Conservation (phyloP, 306 rosid species). For the Vigna trinervia region DNA sequence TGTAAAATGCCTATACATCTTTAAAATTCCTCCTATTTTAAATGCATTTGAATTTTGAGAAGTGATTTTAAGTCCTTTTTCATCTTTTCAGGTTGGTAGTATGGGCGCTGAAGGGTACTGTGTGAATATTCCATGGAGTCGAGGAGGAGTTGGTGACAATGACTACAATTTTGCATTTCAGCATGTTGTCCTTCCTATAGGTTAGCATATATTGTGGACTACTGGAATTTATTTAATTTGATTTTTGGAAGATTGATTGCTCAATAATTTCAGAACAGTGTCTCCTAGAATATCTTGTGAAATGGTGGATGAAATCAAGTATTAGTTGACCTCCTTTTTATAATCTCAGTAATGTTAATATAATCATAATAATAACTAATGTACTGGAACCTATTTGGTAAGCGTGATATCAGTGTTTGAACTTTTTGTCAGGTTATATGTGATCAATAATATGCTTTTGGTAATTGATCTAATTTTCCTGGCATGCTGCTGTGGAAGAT, state of each 20-base stretch:
- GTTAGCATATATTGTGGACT: conserved; percentile 53
- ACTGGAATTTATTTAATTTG: conserved; percentile 14
- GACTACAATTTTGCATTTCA: conserved; percentile 92
- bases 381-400: conserved; percentile 23
- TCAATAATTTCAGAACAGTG: not conserved
- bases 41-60: conserved; percentile 37
- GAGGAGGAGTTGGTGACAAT: conserved; percentile 89
- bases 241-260: conserved; percentile 17
- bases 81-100: conserved; percentile 74
- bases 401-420: conserved; percentile 5
- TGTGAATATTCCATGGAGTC: conserved; percentile 96
- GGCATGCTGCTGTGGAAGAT: conserved; percentile 9
- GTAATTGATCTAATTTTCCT: conserved; percentile 1
- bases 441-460: conserved; percentile 22
- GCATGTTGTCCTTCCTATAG: conserved; percentile 92
- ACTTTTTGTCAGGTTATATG: not conserved
- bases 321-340: not conserved
- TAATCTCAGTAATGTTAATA: conserved; percentile 8
- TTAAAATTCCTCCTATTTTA: not conserved
- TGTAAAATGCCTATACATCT: not conserved
- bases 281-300: not conserved
- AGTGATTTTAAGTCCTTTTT: conserved; percentile 39
- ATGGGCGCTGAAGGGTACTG: conserved; percentile 97
- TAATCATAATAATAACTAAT: conserved; percentile 1
- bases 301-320: conserved; percentile 7